A percentile compares a stretch with the other conserved stretches of the same genome.
These are phyloP conservation scores for Jamesozyma lodderae DNA, from an alignment of 805 yeast genomes.

Conservation along the genomic window DNA sequence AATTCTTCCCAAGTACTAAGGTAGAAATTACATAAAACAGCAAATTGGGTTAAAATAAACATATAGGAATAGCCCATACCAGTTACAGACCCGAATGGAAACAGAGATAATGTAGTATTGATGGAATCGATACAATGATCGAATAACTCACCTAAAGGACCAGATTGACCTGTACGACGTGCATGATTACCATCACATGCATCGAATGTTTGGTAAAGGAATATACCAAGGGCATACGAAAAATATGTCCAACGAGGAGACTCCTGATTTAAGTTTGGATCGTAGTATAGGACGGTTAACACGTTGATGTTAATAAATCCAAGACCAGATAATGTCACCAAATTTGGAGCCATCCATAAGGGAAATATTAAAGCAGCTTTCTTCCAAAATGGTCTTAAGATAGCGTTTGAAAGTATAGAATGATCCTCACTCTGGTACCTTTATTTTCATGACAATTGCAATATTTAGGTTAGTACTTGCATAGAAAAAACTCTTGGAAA, in stretches of 20 bases:
- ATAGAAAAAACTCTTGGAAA: not conserved
- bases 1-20: slow-evolving; percentile 94
- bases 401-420: slow-evolving; percentile 66
- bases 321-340: slow-evolving; percentile 75
- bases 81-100: slow-evolving; percentile 65
- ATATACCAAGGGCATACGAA: slow-evolving; percentile 72
- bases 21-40: slow-evolving; percentile 73
- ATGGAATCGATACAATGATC: slow-evolving; percentile 78
- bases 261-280: slow-evolving; percentile 53
- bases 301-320: slow-evolving; percentile 60
- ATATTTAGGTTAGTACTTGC: too few relatives aligned
- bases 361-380: slow-evolving; percentile 71
- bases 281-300: slow-evolving; percentile 57
- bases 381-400: slow-evolving; percentile 77
- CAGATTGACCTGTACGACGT: slow-evolving; percentile 89
- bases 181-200: slow-evolving; percentile 97
- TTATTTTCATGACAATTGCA: not conserved
- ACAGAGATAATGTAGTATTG: slow-evolving; percentile 73
- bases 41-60: slow-evolving; percentile 57
- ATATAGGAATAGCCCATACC: slow-evolving; percentile 65
- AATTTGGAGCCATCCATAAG: slow-evolving; percentile 83
- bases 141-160: slow-evolving; percentile 89
- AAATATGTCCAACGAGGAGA: slow-evolving; percentile 74
- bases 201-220: slow-evolving; percentile 89
- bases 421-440: slow-evolving; percentile 73